A percentile compares a stretch with the other conserved stretches of the same genome.
Evolutionary conservation across 495 filamentous ascomycete species (phyloP).

Genomic region (Podospora didyma): DNA sequence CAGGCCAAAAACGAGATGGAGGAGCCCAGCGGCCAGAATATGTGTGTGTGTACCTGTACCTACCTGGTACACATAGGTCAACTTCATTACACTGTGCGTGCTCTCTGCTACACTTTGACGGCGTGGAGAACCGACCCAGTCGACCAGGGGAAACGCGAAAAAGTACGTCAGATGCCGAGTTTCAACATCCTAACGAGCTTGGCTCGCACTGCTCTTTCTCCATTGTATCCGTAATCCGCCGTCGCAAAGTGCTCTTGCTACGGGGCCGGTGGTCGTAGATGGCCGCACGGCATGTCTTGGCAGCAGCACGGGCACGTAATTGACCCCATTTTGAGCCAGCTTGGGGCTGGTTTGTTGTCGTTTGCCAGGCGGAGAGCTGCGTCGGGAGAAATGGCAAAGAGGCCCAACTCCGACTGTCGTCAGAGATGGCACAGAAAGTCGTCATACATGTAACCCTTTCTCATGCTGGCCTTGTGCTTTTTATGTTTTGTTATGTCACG

Average conservation of each 20-base stretch:
- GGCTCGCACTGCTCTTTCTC: not conserved
- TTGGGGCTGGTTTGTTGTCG: not conserved
- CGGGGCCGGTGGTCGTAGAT: not conserved
- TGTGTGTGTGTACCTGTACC: too few relatives aligned
- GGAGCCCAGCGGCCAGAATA: too few relatives aligned
- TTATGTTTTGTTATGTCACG: not conserved
- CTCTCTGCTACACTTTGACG: too few relatives aligned
- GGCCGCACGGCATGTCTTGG: slow-evolving; percentile 3
- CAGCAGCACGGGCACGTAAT: slow-evolving; percentile 1
- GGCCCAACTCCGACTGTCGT: not conserved
- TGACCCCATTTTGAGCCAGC: not conserved
- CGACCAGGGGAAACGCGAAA: not conserved
- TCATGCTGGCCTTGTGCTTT: not conserved
- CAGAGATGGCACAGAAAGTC: slow-evolving; percentile 2
- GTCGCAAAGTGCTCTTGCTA: too few relatives aligned
- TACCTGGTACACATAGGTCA: too few relatives aligned
- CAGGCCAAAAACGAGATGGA: not conserved
- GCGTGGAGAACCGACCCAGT: too few relatives aligned
- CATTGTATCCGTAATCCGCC: not conserved
- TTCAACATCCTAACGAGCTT: not conserved
- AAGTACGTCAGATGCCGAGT: not conserved
- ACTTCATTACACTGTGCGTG: too few relatives aligned
- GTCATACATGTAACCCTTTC: slow-evolving; percentile 12
- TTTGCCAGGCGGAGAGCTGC: not conserved
- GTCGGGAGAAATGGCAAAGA: not conserved